Conservation (phyloP, 495 filamentous ascomycete genomes). For the Delitschia confertaspora region DNA sequence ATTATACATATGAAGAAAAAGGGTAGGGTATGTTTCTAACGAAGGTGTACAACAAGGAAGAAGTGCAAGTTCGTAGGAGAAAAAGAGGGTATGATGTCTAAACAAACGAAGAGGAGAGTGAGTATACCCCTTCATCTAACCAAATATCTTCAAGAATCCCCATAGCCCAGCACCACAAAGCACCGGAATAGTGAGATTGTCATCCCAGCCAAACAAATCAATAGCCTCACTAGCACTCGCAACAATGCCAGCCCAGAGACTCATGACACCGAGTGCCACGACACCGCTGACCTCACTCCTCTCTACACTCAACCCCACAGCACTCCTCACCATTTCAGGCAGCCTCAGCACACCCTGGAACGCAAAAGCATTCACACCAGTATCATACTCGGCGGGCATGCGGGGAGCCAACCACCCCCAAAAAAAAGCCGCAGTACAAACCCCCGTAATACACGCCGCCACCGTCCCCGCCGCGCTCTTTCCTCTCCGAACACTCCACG, state of each 20-base stretch:
- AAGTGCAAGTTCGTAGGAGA: no score
- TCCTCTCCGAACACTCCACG: constrained; percentile 68
- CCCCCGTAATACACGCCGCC: constrained; percentile 74
- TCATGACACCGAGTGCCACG: constrained; percentile 73
- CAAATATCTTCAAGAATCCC: constrained; percentile 89
- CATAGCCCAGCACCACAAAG: constrained; percentile 84
- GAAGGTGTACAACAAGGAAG: no score
- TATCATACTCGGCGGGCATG: constrained; percentile 36
- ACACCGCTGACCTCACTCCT: constrained; percentile 51
- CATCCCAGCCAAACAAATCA: constrained; percentile 86
- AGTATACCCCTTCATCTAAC: constrained; percentile 32
- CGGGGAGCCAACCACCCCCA: constrained; percentile 75
- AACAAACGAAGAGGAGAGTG: not conserved
- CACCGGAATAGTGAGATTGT: constrained; percentile 93
- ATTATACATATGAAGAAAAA: no score
- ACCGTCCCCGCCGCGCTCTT: constrained; percentile 87
- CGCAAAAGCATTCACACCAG: constrained; percentile 63
- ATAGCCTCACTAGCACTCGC: constrained; percentile 84
- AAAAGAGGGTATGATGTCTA: no score
- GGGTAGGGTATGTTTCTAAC: no score
- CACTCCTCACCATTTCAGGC: constrained; percentile 39
- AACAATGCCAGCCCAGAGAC: constrained; percentile 75
- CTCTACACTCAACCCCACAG: constrained; percentile 37
- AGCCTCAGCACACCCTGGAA: constrained; percentile 66
- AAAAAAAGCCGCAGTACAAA: constrained; percentile 70